These are phyloP conservation scores for Neurospora sp. DNA, from an alignment of 495 filamentous ascomycete species.

Conservation along the genomic window DNA sequence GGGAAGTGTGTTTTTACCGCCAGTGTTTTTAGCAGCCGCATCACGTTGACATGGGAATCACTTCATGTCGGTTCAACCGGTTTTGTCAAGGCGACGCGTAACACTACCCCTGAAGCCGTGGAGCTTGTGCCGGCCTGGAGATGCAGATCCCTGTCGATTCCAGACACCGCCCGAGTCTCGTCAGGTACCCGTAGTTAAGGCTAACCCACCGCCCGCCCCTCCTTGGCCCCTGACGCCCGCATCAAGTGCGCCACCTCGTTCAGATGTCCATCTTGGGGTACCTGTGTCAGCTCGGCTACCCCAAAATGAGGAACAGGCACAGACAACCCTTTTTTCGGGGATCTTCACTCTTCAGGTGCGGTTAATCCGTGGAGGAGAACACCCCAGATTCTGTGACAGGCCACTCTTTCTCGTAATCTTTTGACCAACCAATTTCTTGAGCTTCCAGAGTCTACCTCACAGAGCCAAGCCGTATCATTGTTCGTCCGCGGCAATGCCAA, in stretches of 20 bases:
- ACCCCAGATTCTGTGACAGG: not conserved
- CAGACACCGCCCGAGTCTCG: not conserved
- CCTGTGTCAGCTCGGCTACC: not conserved
- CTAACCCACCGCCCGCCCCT: not conserved
- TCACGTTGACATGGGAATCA: not conserved
- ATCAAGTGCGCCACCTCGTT: not conserved
- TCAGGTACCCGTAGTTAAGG: not conserved
- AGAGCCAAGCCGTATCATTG: not conserved
- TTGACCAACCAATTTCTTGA: not conserved
- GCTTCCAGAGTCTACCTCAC: not conserved
- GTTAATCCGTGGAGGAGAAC: not conserved
- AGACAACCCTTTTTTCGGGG: not conserved
- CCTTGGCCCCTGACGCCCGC: not conserved
- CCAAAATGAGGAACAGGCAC: not conserved
- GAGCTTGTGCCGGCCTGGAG: not conserved
- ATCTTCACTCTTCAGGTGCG: not conserved
- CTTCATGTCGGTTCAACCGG: not conserved
- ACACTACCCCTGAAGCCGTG: not conserved
- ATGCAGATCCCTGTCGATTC: not conserved
- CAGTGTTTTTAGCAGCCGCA: not conserved
- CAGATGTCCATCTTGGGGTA: not conserved
- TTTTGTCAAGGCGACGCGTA: not conserved
- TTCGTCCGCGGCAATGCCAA: not conserved
- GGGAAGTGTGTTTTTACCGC: not conserved
- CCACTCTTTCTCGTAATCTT: not conserved